Conservation (phyloP, 192 early-diverging fungal species). For the Anaeromyces robustus region DNA sequence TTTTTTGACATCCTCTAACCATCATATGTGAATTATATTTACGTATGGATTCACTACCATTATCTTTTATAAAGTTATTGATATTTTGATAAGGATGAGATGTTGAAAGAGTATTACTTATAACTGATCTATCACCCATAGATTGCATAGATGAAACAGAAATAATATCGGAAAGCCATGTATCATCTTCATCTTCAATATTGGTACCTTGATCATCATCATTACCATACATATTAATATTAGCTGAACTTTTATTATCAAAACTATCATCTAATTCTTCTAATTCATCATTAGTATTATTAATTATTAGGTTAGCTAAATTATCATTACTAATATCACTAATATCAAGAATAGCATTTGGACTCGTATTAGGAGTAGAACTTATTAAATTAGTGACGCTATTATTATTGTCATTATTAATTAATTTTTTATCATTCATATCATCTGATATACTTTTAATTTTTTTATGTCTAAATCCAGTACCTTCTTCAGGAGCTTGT, state of each 20-base stretch:
- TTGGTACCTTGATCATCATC: not conserved
- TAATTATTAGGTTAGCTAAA: not conserved
- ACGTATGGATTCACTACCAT: not conserved
- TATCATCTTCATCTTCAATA: not conserved
- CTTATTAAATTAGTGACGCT: too few relatives aligned
- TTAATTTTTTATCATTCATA: not conserved
- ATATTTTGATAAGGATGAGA: not conserved
- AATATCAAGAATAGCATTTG: too few relatives aligned
- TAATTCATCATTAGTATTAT: not conserved
- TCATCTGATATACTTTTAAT: not conserved
- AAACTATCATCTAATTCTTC: not conserved
- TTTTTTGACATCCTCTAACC: conserved; percentile 52
- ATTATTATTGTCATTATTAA: not conserved
- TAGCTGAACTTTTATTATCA: not conserved
- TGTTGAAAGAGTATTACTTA: not conserved
- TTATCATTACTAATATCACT: too few relatives aligned
- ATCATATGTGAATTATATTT: conserved; percentile 9
- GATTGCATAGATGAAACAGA: not conserved
- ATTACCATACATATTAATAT: not conserved
- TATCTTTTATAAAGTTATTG: not conserved
- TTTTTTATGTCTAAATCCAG: not conserved
- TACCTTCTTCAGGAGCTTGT: not conserved
- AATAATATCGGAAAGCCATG: not conserved
- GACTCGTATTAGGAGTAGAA: too few relatives aligned
- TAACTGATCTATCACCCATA: not conserved